Conservation (phyloP, 257 asterid species). For the Eucommia ulmoides region DNA sequence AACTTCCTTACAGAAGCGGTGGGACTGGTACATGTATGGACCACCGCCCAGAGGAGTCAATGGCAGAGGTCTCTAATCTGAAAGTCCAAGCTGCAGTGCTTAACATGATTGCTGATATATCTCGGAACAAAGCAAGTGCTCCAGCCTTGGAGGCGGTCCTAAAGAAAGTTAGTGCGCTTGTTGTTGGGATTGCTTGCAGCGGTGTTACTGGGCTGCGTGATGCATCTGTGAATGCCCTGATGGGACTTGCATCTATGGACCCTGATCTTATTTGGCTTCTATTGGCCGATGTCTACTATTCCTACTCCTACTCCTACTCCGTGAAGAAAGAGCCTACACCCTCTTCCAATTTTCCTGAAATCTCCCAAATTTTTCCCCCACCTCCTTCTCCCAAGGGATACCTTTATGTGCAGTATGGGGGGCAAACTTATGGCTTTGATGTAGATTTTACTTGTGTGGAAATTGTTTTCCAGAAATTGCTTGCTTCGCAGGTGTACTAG, state of each 20-base stretch:
- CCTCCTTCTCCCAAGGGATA: conserved; percentile 44
- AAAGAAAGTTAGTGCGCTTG: conserved; percentile 71
- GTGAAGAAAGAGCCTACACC: conserved; percentile 44
- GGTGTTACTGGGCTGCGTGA: conserved; percentile 70
- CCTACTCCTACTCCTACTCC: conserved; percentile 40
- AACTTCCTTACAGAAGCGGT: conserved; percentile 60
- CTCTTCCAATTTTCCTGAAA: conserved; percentile 35
- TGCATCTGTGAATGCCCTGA: conserved; percentile 55
- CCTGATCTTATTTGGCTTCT: conserved; percentile 93
- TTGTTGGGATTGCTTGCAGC: conserved; percentile 69
- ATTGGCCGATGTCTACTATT: conserved; percentile 78
- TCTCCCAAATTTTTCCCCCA: conserved; percentile 46
- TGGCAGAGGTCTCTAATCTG: conserved; percentile 53
- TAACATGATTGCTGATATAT: conserved; percentile 52
- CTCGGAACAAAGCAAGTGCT: conserved; percentile 45
- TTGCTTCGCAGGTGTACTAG: too few relatives aligned
- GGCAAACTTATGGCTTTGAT: conserved; percentile 78
- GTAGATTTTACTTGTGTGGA: conserved; percentile 59
- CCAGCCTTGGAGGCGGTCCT: conserved; percentile 53
- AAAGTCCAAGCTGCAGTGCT: conserved; percentile 76
- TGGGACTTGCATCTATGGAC: conserved; percentile 60
- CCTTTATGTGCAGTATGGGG: conserved; percentile 68
- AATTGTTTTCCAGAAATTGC: conserved; percentile 32
- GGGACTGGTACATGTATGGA: too few relatives aligned
- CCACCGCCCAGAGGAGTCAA: conserved; percentile 37